Evolutionary conservation across 768 basidiomycete species (phyloP).

Genomic region (Pilatotrama ljubarskyi): DNA sequence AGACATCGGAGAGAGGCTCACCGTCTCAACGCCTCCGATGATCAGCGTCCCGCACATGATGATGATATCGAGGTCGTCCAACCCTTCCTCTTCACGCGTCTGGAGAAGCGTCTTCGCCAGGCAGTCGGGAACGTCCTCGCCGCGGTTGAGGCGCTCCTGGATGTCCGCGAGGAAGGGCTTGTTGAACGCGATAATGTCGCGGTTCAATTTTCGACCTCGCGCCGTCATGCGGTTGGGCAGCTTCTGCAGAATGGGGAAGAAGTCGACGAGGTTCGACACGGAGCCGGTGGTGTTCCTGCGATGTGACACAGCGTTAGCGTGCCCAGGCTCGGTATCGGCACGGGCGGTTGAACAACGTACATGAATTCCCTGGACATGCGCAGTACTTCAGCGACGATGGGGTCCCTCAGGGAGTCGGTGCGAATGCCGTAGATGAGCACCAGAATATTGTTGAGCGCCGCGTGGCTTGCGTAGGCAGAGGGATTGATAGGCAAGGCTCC

Average conservation of each 20-base stretch:
- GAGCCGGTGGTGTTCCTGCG: conserved; percentile 45
- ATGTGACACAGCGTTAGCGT: too few species aligned
- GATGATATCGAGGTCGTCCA: conserved; percentile 41
- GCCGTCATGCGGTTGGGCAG: conserved; percentile 40
- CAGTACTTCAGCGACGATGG: conserved; percentile 32
- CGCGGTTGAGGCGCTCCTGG: conserved; percentile 36
- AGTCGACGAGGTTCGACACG: conserved; percentile 47
- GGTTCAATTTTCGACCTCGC: conserved; percentile 42
- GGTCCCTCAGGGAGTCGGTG: conserved; percentile 39
- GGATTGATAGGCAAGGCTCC: conserved; percentile 41
- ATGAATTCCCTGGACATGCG: not conserved
- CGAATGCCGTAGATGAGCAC: conserved; percentile 44
- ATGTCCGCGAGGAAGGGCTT: conserved; percentile 42
- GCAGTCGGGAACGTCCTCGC: conserved; percentile 44
- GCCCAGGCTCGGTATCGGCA: too few species aligned
- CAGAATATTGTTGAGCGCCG: conserved; percentile 42
- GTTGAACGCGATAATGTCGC: conserved; percentile 39
- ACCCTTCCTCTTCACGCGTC: conserved; percentile 30
- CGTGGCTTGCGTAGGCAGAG: conserved; percentile 41
- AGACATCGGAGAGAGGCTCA: conserved; percentile 25
- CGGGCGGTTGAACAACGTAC: not conserved
- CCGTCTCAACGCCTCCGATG: conserved; percentile 48
- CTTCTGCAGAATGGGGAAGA: conserved; percentile 42
- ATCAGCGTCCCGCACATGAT: conserved; percentile 45
- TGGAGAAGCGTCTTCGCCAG: conserved; percentile 41